A percentile compares a stretch with the other conserved stretches of the same genome.
Conservation (phyloP, 495 filamentous ascomycete species). For the Friedmanniomyces simplex region DNA sequence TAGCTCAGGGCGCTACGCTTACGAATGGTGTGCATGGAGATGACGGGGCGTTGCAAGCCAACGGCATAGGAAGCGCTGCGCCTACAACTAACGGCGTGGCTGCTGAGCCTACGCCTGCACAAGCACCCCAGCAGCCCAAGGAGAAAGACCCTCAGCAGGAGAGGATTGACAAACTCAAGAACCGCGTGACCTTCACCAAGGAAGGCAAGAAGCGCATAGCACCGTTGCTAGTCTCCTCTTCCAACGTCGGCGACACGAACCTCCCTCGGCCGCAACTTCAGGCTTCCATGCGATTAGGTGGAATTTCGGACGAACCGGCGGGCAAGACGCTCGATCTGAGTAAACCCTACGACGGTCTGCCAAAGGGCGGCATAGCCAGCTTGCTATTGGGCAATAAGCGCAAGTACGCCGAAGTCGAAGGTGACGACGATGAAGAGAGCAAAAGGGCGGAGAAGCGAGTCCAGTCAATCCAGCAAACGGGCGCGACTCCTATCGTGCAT, state of each 20-base stretch:
- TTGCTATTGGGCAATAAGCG: constrained; percentile 90
- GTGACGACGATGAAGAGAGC: constrained; percentile 64
- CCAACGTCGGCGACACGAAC: constrained; percentile 70
- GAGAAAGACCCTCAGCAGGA: constrained; percentile 45
- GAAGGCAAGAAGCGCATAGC: constrained; percentile 95
- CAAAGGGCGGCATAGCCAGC: constrained; percentile 74
- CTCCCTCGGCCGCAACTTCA: constrained; percentile 77
- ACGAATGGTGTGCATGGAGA: constrained; percentile 20
- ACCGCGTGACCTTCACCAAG: constrained; percentile 86
- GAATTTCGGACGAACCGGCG: constrained; percentile 45
- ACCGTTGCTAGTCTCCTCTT: constrained; percentile 78
- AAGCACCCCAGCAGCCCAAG: neutral
- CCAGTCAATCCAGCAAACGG: constrained; percentile 25
- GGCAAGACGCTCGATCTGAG: constrained; percentile 83
- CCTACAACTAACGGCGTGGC: constrained; percentile 1
- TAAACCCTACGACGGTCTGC: constrained; percentile 87
- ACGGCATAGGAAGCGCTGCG: constrained; percentile 24
- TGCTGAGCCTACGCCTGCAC: no score
- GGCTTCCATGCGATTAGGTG: constrained; percentile 50
- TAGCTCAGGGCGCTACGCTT: constrained; percentile 7
- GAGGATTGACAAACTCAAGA: constrained; percentile 70
- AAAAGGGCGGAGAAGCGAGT: constrained; percentile 41
- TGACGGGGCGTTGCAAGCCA: constrained; percentile 17
- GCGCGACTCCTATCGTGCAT: constrained; percentile 60
- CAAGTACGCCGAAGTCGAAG: constrained; percentile 57